Evolutionary conservation across 2,329 filamentous ascomycete species (phyloP), one percentile per base, ranked within the genome.

Genomic region (Apiospora kogelbergensis): DNA sequence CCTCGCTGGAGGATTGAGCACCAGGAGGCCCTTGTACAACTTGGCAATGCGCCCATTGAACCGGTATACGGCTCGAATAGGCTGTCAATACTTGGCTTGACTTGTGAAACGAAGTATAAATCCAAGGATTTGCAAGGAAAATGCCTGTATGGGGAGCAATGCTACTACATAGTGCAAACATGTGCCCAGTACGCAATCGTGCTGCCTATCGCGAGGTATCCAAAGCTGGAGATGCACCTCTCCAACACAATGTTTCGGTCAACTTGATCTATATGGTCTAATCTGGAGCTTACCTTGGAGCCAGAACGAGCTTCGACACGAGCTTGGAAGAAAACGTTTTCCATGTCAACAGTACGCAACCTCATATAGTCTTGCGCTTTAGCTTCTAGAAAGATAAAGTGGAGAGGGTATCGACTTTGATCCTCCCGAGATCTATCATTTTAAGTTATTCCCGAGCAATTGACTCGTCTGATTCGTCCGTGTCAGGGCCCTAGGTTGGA

Each of bases 361-460:
- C 46, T 24, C 22, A 48, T 48, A 48, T 57, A 20, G 17, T 10
- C 40, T 42, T 42, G 48, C 13, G 53, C 30, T 37, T 60, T 30
- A 1, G 26, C 20, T 60, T 60, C 53, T 60, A 37, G 53, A 60
- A 60, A 17, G 20, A 37, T 60, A 37, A 60, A 60, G 53, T 60
- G 53, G 53, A 60, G 53, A 22, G 6, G 9, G 17, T 60, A 60
- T 60, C 9, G 30, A n/a, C 53, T 60, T 60, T 60, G 53, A 60
- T 60, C 53, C 17, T 60, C 53, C 53, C 53, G 53, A 60, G 53
- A 60, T 60, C 53, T 60, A 60, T 37, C 53, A 60, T 30, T 60
- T 37, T 37, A 60, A 60, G 53, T 60, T 60, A 60, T 60, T n/a
- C 9, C 53, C 30, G 53, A 60, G 26, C 13, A 37, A 37, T 60